phyloP scores from a whole-genome alignment of 2,329 filamentous ascomycete genomes.

The Penicillium sp. region DNA sequence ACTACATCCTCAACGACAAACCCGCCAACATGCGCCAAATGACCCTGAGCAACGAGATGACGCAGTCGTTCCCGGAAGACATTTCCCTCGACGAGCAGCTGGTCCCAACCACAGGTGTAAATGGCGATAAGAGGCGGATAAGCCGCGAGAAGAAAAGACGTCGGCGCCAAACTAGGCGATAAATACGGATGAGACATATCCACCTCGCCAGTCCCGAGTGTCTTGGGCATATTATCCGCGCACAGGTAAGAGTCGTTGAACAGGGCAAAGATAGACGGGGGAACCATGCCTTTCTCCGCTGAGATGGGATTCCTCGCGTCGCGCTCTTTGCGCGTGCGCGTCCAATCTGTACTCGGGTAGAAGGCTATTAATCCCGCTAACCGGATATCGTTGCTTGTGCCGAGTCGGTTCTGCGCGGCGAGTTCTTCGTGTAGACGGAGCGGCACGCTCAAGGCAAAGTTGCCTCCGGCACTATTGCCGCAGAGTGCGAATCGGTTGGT shows the following conservation, averaged over 20 bases:
- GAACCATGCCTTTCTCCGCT: constrained; percentile 7
- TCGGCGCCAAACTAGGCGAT: constrained; percentile 15
- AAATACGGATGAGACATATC: constrained; percentile 19
- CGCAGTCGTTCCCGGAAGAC: constrained; percentile 14
- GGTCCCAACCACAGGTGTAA: constrained; percentile 23
- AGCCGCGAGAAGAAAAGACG: constrained; percentile 6
- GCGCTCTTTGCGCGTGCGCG: constrained; percentile 10
- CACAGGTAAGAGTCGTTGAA: constrained; percentile 18
- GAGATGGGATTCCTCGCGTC: constrained; percentile 16
- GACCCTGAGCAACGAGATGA: constrained; percentile 9
- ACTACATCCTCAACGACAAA: constrained; percentile 12
- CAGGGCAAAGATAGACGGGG: constrained; percentile 8
- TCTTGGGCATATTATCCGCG: constrained; percentile 7
- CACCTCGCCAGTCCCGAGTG: constrained; percentile 1
- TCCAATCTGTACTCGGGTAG: constrained; percentile 17
- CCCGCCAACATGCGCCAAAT: constrained; percentile 13
- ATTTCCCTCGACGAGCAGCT: constrained; percentile 19
- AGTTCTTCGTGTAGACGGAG: constrained; percentile 12
- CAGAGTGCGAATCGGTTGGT: constrained; percentile 10
- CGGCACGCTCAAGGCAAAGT: constrained; percentile 14
- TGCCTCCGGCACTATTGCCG: constrained; percentile 18
- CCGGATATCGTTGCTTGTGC: background rate
- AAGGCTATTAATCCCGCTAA: constrained; percentile 15
- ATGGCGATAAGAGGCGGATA: constrained; percentile 15
- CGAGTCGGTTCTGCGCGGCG: background rate